These are phyloP conservation scores for Albatrellus ellisii DNA, from an alignment of 768 basidiomycete genomes.

Conservation along the genomic window DNA sequence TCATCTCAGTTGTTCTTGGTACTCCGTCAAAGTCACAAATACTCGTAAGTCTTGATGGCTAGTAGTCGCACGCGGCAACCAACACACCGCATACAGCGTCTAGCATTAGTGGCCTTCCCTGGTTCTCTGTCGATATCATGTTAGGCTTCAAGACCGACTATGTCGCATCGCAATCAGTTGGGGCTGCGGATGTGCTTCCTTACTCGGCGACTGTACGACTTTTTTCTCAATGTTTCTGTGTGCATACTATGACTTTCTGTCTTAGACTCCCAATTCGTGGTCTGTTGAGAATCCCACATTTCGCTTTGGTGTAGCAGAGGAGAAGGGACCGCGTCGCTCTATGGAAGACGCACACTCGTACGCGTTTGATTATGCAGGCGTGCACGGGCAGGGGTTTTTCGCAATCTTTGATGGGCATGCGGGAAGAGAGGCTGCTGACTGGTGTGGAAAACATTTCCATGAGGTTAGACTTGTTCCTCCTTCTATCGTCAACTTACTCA, in stretches of 20 bases:
- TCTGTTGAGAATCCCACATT: slow-evolving; percentile 43
- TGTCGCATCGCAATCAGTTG: slow-evolving; percentile 3
- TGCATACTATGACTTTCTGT: slow-evolving; percentile 2
- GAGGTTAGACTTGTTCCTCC: slow-evolving; percentile 36
- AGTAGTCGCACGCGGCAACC: too few species aligned
- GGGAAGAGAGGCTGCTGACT: slow-evolving; percentile 96
- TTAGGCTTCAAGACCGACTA: slow-evolving; percentile 1
- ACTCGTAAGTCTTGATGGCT: too few species aligned
- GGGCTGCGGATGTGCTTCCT: slow-evolving; percentile 1
- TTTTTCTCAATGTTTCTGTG: neutral
- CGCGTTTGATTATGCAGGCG: slow-evolving; percentile 82
- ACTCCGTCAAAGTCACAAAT: too few species aligned
- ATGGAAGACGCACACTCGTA: slow-evolving; percentile 99
- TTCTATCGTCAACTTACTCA: neutral
- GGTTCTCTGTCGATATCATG: too few species aligned
- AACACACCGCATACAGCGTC: too few species aligned
- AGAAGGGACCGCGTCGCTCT: slow-evolving; percentile 79
- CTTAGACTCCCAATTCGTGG: slow-evolving; percentile 63
- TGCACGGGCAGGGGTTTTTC: slow-evolving; percentile 95
- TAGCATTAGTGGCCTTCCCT: too few species aligned
- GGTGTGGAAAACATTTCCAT: slow-evolving; percentile 96
- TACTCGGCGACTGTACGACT: slow-evolving; percentile 12
- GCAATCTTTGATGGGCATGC: slow-evolving; percentile 98
- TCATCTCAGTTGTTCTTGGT: too few species aligned
- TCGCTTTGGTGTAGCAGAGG: slow-evolving; percentile 54